phyloP scores from a whole-genome alignment of 2,329 filamentous ascomycete genomes.

The Cladobotryum protrusum region DNA sequence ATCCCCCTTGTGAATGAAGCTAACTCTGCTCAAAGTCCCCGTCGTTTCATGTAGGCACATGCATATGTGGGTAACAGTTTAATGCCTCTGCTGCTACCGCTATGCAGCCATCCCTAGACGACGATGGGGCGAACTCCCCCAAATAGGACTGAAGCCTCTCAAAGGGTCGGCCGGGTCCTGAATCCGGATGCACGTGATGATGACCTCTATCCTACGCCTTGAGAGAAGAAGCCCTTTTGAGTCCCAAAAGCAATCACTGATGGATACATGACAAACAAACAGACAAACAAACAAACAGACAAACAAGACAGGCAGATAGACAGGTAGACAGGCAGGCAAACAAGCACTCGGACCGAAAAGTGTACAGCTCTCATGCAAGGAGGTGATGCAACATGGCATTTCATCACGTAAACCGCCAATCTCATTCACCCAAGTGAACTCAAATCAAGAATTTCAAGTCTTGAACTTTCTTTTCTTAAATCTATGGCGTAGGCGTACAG shows the following conservation, averaged over 20 bases:
- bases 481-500: neutral
- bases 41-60: slow-evolving; percentile 1
- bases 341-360: too few relatives aligned
- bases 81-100: neutral
- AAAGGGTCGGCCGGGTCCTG: neutral
- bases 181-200: too few relatives aligned
- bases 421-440: neutral
- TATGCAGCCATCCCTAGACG: neutral
- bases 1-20: too few relatives aligned
- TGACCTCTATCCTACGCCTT: too few relatives aligned
- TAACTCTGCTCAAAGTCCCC: neutral
- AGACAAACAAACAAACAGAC: too few relatives aligned
- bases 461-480: too few relatives aligned
- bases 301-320: too few relatives aligned
- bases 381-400: neutral
- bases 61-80: slow-evolving; percentile 1
- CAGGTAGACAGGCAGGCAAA: too few relatives aligned
- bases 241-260: too few relatives aligned
- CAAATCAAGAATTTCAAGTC: neutral
- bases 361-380: neutral
- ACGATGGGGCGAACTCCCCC: neutral
- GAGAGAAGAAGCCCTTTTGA: too few relatives aligned
- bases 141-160: neutral
- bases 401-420: neutral
- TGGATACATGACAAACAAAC: too few relatives aligned